Conservation (phyloP, 1,284 basidiomycete genomes). For the Puccinia sorghi region DNA sequence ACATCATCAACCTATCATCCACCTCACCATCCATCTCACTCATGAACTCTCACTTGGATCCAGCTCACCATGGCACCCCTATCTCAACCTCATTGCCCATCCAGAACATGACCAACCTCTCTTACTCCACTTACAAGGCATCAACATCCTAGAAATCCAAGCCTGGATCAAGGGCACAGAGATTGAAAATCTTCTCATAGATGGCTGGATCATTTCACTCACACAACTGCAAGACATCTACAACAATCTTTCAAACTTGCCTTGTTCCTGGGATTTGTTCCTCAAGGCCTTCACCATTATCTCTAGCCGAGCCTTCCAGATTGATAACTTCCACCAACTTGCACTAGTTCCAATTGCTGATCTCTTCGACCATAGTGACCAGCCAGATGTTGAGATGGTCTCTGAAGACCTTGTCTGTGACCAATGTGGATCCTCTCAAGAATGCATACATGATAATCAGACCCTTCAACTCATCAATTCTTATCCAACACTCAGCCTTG, state of each 20-base stretch:
- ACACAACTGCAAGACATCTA: background rate
- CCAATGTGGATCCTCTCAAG: conserved; percentile 31
- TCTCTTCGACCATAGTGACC: conserved; percentile 45
- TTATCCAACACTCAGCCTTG: background rate
- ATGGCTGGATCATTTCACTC: conserved; percentile 5
- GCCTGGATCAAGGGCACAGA: conserved; percentile 31
- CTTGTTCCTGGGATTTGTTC: conserved; percentile 10
- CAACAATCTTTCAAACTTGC: background rate
- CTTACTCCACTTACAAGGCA: conserved; percentile 3
- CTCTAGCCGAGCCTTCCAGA: conserved; percentile 37
- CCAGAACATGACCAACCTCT: background rate
- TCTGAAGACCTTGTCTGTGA: conserved; percentile 31
- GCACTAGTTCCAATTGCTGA: conserved; percentile 44
- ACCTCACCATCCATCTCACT: conserved; percentile 27
- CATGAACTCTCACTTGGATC: conserved; percentile 22
- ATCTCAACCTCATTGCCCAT: conserved; percentile 19
- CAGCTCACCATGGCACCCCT: conserved; percentile 21
- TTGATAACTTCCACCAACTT: conserved; percentile 42
- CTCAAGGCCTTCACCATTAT: conserved; percentile 32
- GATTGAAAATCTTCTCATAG: conserved; percentile 1
- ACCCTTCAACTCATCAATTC: background rate
- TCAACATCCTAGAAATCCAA: background rate
- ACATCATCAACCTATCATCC: background rate
- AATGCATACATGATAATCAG: conserved; percentile 27
- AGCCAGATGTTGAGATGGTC: conserved; percentile 32